Evolutionary conservation across 768 basidiomycete species (phyloP), one percentile per base, ranked within the genome.

Genomic region (Terana coerulea): DNA sequence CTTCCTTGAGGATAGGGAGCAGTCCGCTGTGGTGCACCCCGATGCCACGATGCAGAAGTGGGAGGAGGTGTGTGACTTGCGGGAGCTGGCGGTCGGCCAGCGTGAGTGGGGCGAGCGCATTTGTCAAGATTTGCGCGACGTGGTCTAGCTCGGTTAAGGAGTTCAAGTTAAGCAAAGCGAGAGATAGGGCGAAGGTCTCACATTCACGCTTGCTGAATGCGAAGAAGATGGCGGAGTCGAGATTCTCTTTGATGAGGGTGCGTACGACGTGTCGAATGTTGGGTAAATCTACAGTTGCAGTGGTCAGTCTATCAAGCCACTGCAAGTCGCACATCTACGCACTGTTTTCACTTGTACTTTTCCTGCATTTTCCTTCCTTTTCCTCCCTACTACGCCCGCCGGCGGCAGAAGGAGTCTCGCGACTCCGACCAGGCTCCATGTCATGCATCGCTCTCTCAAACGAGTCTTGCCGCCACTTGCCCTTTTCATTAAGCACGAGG

Each of bases 11-110:
- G 57, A 98, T 97, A 0, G 97, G 97, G 15, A 99, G 79, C 34
- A 99, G 81, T 35, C 97, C 97, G 34, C 95, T 95, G 62, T 99
- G 97, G 76, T 99, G 97, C 60, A 99, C 93, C 47, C 97, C 97
- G 59, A 95, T 92, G 28, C 97, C 97, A 56, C 97, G 87, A 55
- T 88, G 90, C 24, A 99, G 80, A 17, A 99, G 78, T 1, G 97
- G 97, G 9, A 98, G 78, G 47, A 98, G 81, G 55, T 95, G 90
- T 40, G 87, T 73, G 60, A 99, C 98, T 67, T 98, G 95, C 1
- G 95, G 93, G 15, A 99, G 81, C 60, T 86, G 80, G 26, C 90
- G 78, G 70, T 99, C 95, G 55, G 88, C 90, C 11, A 83, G 76
- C 0, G 93, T 79, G 31, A 99, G 81, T 54, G 87, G 91, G 49